phyloP scores from a whole-genome alignment of 2,329 filamentous ascomycete genomes.

The Fusarium sp. region DNA sequence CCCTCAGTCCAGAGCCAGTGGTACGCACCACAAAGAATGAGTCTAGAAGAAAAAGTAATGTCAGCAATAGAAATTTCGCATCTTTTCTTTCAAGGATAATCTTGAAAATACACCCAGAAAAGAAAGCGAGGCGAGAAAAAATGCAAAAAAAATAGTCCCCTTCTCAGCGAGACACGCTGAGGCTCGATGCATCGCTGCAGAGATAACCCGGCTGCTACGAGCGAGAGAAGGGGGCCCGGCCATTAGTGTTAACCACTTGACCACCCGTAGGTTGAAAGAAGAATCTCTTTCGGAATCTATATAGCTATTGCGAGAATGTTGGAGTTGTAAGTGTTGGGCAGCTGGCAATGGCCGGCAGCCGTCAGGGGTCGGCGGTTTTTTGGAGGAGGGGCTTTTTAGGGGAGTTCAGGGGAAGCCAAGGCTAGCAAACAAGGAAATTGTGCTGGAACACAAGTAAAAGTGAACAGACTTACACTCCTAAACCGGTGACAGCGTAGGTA shows the following conservation, averaged over 20 bases:
- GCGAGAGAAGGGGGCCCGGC: background rate
- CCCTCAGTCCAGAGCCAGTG: conserved; percentile 71
- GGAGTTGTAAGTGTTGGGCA: background rate
- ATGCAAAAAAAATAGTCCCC: background rate
- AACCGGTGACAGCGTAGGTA: no score
- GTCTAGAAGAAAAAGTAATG: background rate
- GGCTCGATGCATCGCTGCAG: conserved; percentile 1
- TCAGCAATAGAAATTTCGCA: background rate
- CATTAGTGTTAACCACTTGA: background rate
- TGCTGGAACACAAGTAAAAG: no score
- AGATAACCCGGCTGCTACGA: background rate
- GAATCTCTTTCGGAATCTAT: background rate
- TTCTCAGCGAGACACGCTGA: background rate
- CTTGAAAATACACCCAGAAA: background rate
- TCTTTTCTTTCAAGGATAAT: background rate
- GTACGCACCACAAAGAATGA: conserved; percentile 66
- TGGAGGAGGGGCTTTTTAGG: background rate
- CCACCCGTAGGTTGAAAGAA: background rate
- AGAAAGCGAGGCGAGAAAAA: background rate
- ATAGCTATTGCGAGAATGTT: background rate
- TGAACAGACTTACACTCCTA: no score
- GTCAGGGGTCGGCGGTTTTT: background rate
- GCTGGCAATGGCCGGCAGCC: background rate
- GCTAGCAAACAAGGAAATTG: no score
- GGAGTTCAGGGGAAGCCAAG: no score